Evolutionary conservation across 441 rosid species (phyloP).

Genomic region (Populus hybrid): DNA sequence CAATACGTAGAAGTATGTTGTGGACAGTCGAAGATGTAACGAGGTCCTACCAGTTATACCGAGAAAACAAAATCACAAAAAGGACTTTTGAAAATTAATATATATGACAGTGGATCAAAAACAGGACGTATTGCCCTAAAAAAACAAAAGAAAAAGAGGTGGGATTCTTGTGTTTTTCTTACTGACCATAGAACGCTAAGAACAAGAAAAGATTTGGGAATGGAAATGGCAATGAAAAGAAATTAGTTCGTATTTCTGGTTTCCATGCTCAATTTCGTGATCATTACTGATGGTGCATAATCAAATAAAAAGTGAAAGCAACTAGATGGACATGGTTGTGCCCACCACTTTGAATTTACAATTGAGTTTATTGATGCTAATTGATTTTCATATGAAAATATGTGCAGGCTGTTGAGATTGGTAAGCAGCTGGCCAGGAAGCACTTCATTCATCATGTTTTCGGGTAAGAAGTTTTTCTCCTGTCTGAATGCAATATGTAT

Average conservation of each 20-base stretch:
- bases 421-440: constrained; percentile 59
- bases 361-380: not conserved
- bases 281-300: not conserved
- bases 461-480: constrained; percentile 44
- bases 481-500: not conserved
- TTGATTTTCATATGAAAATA: not conserved
- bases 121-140: not conserved
- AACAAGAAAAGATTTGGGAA: not conserved
- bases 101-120: not conserved
- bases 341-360: not conserved
- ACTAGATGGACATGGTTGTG: not conserved
- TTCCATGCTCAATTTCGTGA: not conserved
- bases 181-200: not conserved
- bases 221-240: not conserved
- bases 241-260: not conserved
- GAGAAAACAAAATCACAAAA: not conserved
- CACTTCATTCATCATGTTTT: constrained; percentile 87
- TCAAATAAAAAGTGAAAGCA: not conserved
- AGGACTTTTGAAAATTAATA: not conserved
- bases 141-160: not conserved
- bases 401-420: constrained; percentile 65
- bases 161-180: not conserved
- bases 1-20: not conserved
- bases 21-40: not conserved
- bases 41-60: not conserved